Base-by-base conservation (phyloP, 169 alveolate genomes). In the Cyclospora cayetanensis region DNA sequence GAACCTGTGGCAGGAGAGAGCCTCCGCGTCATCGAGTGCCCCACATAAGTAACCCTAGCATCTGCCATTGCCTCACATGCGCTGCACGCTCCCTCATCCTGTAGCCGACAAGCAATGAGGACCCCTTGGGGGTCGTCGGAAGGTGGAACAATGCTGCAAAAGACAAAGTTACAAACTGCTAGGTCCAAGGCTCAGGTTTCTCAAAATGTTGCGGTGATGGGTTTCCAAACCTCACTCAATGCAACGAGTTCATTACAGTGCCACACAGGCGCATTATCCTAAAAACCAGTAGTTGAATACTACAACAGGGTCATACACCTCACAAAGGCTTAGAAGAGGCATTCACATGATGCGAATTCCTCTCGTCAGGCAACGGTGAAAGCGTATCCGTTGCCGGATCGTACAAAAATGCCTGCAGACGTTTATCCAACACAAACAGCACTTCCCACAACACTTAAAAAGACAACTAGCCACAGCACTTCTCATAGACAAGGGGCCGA, bases 21-120 rank as follows among this genome's bases (percentile, higher is more conserved):
- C n/a, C 74, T 80, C 42, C 52, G 39, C 31, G 52, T 31, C 39
- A 15, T 43, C 15, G 60, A 46, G 4, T 70, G 74, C 34, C 76
- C 89, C 76, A 80, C 74, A 35, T 80, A 80, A 15, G 76, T 50
- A 34, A 22, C 89, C 22, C 89, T 70, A 39, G 46, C 89, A 5
- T 29, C 89, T 18, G 76, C 89, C 89, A 80, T 80, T 52, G 76
- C 72, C 34, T 35, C 31, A 27, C 89, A 80, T 31, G 89, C 89
- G 52, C 52, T 80, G 22, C 76, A 53, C 37, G 89, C 76, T 80
- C 89, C 89, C 52, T 80, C 53, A 65, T 53, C 89, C 18, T 80
- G 55, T 29, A 80, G 31, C 20, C 89, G 53, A 53, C 74, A 52
- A 46, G 76, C 89, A 52, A 80, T 52, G n/a, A 80, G 74, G 52